Conservation (phyloP, 2,329 filamentous ascomycete species). For the Exophiala lecanii-corni region DNA sequence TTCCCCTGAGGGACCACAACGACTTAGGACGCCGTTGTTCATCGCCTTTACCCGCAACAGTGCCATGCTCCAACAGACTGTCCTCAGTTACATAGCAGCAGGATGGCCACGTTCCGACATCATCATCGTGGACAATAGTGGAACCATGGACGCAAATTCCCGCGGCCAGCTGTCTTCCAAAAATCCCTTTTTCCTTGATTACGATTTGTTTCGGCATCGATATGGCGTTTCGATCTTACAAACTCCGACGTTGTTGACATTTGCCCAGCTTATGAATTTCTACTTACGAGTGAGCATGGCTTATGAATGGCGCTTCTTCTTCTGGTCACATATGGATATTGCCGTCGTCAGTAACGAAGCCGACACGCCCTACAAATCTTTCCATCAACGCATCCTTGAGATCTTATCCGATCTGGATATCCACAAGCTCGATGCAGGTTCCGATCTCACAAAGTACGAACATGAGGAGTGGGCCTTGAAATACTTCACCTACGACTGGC, state of each 20-base stretch:
- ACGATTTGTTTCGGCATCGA: constrained; percentile 42
- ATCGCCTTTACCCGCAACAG: constrained; percentile 58
- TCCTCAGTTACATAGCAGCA: constrained; percentile 55
- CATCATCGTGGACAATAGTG: constrained; percentile 57
- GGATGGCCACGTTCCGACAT: constrained; percentile 57
- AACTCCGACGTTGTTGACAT: constrained; percentile 50
- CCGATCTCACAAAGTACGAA: neutral
- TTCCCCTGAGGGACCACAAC: too few species aligned
- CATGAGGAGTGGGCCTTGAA: constrained; percentile 35
- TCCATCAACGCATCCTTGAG: constrained; percentile 30
- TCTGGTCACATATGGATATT: constrained; percentile 57
- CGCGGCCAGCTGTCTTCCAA: constrained; percentile 46
- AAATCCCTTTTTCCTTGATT: constrained; percentile 55
- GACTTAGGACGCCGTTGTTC: constrained; percentile 52
- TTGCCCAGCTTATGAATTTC: constrained; percentile 55
- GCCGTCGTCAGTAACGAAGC: constrained; percentile 43
- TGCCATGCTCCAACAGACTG: constrained; percentile 52
- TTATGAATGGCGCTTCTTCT: constrained; percentile 47
- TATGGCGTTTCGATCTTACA: constrained; percentile 51
- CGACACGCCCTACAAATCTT: constrained; percentile 27
- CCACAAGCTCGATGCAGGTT: neutral
- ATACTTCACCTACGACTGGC: constrained; percentile 57
- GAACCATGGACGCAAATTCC: constrained; percentile 51
- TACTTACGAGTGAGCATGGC: constrained; percentile 45
- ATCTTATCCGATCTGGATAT: neutral